These are phyloP conservation scores for Erodium chrysanthum DNA, from an alignment of 441 rosid species.

Conservation along the genomic window DNA sequence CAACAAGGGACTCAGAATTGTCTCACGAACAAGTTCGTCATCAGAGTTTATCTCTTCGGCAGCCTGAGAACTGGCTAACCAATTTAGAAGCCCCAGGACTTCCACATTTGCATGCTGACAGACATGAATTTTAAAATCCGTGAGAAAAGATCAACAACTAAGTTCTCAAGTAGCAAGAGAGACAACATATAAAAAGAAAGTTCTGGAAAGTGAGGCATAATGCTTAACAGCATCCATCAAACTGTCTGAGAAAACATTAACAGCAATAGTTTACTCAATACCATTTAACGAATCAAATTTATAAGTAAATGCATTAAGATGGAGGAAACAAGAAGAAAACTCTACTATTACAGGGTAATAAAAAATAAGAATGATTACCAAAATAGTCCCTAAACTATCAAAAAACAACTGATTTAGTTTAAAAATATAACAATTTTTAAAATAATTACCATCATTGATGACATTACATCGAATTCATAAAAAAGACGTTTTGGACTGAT, in stretches of 20 bases:
- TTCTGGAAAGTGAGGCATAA: background rate
- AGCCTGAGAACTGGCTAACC: constrained; percentile 93
- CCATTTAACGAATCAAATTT: too few species aligned
- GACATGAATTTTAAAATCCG: constrained; percentile 5
- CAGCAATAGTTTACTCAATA: background rate
- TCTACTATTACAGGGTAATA: too few species aligned
- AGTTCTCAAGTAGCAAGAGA: background rate
- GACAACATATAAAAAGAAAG: constrained; percentile 8
- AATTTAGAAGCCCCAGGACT: constrained; percentile 70
- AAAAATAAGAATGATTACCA: too few species aligned
- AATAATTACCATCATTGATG: too few species aligned
- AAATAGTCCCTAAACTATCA: too few species aligned
- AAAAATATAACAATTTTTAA: background rate
- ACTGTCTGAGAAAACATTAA: background rate
- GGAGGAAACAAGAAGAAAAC: too few species aligned
- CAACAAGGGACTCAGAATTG: constrained; percentile 66
- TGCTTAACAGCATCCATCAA: background rate
- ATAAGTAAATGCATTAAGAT: too few species aligned
- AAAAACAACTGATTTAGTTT: too few species aligned
- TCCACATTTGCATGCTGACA: constrained; percentile 56
- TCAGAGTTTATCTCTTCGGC: constrained; percentile 88
- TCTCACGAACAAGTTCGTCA: constrained; percentile 82
- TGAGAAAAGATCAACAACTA: background rate
- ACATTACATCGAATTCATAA: too few species aligned
- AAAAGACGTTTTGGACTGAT: background rate